phyloP scores from a whole-genome alignment of 2,329 filamentous ascomycete species.

The Calonectria henricotiae region DNA sequence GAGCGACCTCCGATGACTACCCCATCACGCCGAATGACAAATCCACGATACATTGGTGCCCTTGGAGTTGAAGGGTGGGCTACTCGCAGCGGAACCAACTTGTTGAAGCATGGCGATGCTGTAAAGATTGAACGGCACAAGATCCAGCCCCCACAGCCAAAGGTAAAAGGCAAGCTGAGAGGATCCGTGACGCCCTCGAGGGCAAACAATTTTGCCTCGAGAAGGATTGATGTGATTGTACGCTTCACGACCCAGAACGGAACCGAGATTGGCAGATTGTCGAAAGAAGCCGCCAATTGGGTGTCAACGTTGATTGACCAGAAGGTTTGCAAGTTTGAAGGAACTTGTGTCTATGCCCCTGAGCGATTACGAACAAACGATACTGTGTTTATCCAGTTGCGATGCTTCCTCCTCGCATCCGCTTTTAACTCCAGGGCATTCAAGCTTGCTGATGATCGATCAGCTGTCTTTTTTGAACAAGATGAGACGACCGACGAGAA shows the following conservation, averaged over 20 bases:
- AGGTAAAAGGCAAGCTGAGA: conserved; percentile 63
- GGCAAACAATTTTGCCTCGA: conserved; percentile 69
- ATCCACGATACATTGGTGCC: conserved; percentile 84
- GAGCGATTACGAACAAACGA: conserved; percentile 91
- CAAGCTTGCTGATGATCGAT: conserved; percentile 78
- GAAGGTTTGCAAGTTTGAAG: conserved; percentile 89
- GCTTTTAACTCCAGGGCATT: conserved; percentile 80
- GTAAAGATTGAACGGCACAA: conserved; percentile 91
- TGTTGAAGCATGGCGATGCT: conserved; percentile 86
- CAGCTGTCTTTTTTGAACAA: conserved; percentile 84
- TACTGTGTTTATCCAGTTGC: conserved; percentile 91
- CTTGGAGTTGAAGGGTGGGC: conserved; percentile 95
- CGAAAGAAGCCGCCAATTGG: conserved; percentile 91
- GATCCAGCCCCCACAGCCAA: conserved; percentile 73
- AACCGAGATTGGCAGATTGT: conserved; percentile 87
- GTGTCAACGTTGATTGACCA: conserved; percentile 94
- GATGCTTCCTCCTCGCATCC: conserved; percentile 81
- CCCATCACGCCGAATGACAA: conserved; percentile 55
- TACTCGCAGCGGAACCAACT: conserved; percentile 83
- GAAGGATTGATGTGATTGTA: conserved; percentile 88
- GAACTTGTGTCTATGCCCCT: conserved; percentile 89
- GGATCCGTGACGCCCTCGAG: conserved; percentile 55
- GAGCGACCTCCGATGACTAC: conserved; percentile 37
- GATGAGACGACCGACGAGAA: conserved; percentile 91
- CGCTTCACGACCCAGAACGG: conserved; percentile 88